A percentile compares a stretch with the other conserved stretches of the same genome.
Evolutionary conservation across 1,139 yeast genomes (phyloP).

Genomic region (Kurtzmaniella quercitrusa): DNA sequence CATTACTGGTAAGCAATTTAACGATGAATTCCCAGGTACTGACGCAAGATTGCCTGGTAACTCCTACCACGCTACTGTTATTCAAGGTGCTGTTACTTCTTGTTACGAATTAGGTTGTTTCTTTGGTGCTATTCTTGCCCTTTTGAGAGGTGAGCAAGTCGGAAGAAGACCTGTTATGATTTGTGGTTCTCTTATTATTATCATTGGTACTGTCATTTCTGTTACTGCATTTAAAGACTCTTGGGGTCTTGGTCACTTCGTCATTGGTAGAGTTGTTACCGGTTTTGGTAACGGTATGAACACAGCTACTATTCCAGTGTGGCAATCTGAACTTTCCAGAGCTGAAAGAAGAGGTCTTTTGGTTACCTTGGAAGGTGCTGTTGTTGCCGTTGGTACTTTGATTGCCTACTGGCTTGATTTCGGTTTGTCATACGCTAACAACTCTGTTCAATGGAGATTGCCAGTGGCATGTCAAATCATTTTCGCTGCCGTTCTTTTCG

Average conservation of each 20-base stretch:
- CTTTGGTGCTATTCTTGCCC: conserved; percentile 64
- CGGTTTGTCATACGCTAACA: conserved; percentile 54
- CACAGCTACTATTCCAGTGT: conserved; percentile 77
- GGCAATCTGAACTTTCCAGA: conserved; percentile 76
- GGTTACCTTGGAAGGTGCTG: conserved; percentile 66
- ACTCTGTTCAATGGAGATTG: conserved; percentile 47
- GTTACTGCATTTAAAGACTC: conserved; percentile 36
- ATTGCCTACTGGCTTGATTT: conserved; percentile 73
- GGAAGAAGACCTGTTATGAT: conserved; percentile 69
- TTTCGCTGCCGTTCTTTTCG: conserved; percentile 34
- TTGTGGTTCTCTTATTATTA: conserved; percentile 54
- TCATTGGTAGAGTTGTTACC: conserved; percentile 71
- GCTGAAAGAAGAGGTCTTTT: conserved; percentile 66
- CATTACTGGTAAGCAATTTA: conserved; percentile 58
- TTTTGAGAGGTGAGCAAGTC: conserved; percentile 55
- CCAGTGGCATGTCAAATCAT: conserved; percentile 45
- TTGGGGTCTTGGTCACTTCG: conserved; percentile 53
- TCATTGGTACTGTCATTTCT: conserved; percentile 63
- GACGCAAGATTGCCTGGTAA: conserved; percentile 16
- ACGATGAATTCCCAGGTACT: conserved; percentile 54
- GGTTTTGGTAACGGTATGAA: conserved; percentile 78
- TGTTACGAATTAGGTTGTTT: conserved; percentile 76
- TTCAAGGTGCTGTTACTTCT: conserved; percentile 67
- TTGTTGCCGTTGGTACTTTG: conserved; percentile 67
- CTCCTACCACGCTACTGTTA: conserved; percentile 35